A percentile compares a stretch with the other conserved stretches of the same genome.
phyloP scores from a whole-genome alignment of 225 moss, liverwort and hornwort genomes.

The Sphagnum contortum region DNA sequence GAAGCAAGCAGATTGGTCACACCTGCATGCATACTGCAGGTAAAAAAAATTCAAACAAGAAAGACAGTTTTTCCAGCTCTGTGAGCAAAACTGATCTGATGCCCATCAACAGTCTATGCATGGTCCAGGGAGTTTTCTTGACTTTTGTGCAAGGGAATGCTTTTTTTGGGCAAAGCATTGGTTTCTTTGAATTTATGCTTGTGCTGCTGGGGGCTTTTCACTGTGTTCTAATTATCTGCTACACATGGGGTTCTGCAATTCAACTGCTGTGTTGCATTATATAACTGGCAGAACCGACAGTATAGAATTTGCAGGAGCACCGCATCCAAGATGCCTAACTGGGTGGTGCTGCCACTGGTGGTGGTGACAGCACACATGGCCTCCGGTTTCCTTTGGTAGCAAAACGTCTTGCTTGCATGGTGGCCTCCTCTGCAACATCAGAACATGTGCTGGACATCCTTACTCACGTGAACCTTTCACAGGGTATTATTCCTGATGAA shows the following conservation, averaged over 20 bases:
- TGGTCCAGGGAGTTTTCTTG: too few species aligned
- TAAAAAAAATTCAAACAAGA: constrained; percentile 8
- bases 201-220: background rate
- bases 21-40: constrained; percentile 59
- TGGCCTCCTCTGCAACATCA: constrained; percentile 30
- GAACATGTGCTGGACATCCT: constrained; percentile 52
- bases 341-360: constrained; percentile 14
- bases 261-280: too few species aligned
- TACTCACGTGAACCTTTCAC: constrained; percentile 34
- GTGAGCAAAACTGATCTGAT: background rate
- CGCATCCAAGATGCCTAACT: constrained; percentile 5
- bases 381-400: constrained; percentile 57
- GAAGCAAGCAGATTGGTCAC: constrained; percentile 52
- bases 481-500: constrained; percentile 34
- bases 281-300: too few species aligned
- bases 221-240: too few species aligned
- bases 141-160: too few species aligned
- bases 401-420: constrained; percentile 63
- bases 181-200: background rate
- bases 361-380: constrained; percentile 41
- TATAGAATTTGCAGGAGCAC: too few species aligned
- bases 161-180: too few species aligned
- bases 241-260: too few species aligned
- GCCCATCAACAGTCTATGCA: too few species aligned
- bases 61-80: background rate